Evolutionary conservation across 352 stramenopile genomes (phyloP).

Genomic region (Detonula confervacea): DNA sequence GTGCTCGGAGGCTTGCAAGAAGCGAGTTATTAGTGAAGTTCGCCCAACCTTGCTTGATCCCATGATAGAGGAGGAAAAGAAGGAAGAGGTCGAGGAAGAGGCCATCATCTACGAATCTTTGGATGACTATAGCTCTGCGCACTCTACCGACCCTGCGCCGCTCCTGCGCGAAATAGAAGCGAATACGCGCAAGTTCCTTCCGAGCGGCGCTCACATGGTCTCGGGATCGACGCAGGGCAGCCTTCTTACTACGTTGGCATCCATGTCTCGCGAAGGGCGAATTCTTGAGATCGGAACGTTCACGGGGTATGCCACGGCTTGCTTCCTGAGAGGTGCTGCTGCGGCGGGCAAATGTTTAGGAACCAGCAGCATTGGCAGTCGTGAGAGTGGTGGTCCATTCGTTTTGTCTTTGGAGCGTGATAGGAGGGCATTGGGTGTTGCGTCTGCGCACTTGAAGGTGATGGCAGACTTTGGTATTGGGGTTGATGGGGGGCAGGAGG

Average conservation of each 20-base stretch:
- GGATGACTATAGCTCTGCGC: constrained; percentile 75
- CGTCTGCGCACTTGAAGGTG: constrained; percentile 66
- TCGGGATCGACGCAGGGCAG: constrained; percentile 75
- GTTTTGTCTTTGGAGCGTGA: constrained; percentile 82
- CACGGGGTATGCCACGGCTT: constrained; percentile 92
- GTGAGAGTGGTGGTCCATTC: constrained; percentile 64
- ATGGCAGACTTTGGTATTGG: constrained; percentile 62
- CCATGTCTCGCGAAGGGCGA: constrained; percentile 83
- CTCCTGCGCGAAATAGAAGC: constrained; percentile 78
- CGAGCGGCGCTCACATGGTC: constrained; percentile 82
- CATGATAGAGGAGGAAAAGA: constrained; percentile 20
- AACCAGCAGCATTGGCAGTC: constrained; percentile 13
- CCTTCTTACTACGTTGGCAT: constrained; percentile 86
- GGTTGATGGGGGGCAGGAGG: constrained; percentile 56
- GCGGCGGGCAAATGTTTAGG: constrained; percentile 53
- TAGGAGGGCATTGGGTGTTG: constrained; percentile 67
- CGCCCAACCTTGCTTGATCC: constrained; percentile 7
- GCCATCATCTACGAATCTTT: constrained; percentile 49
- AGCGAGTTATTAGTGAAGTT: constrained; percentile 60
- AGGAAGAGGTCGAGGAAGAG: constrained; percentile 4
- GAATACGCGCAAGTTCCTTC: constrained; percentile 73
- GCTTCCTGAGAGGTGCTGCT: constrained; percentile 82
- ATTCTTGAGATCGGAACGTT: constrained; percentile 93
- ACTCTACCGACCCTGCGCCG: constrained; percentile 60
- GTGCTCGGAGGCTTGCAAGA: constrained; percentile 78